These are phyloP conservation scores for Epichloe elymi DNA, from an alignment of 2,329 filamentous ascomycete genomes.

Conservation along the genomic window DNA sequence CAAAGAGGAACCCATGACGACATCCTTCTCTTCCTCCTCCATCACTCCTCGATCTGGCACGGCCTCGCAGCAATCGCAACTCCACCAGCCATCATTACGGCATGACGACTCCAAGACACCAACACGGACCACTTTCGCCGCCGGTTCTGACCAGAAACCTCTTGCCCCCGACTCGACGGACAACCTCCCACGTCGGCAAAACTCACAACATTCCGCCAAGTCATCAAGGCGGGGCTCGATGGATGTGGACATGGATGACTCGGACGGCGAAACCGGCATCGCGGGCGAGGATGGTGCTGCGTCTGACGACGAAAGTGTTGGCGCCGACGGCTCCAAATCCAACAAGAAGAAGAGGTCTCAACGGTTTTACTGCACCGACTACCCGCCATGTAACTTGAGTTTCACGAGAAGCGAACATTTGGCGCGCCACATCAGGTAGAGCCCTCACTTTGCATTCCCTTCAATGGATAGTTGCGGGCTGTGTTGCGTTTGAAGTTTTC, in stretches of 20 bases:
- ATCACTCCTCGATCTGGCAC: constrained; percentile 23
- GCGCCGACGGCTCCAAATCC: constrained; percentile 52
- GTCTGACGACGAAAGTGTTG: constrained; percentile 54
- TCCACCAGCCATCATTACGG: constrained; percentile 12
- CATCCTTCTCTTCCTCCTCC: constrained; percentile 16
- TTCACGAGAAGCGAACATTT: constrained; percentile 95
- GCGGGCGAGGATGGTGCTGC: constrained; percentile 34
- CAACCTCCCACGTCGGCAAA: constrained; percentile 23
- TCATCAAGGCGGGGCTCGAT: constrained; percentile 43
- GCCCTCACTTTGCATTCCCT: not conserved
- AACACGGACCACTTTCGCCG: constrained; percentile 42
- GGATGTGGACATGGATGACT: constrained; percentile 67
- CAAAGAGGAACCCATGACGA: constrained; percentile 23
- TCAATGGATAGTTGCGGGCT: not conserved
- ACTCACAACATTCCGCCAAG: constrained; percentile 47
- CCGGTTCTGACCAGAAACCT: constrained; percentile 36
- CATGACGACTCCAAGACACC: constrained; percentile 45
- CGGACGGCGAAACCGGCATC: constrained; percentile 45
- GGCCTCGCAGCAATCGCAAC: constrained; percentile 18
- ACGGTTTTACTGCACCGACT: constrained; percentile 91
- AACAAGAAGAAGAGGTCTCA: constrained; percentile 95
- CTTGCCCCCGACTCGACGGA: constrained; percentile 35
- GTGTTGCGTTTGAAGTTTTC: no score
- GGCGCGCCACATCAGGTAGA: constrained; percentile 82
- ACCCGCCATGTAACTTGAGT: constrained; percentile 82